phyloP scores from a whole-genome alignment of 805 yeast genomes.

The Candida sphagnicola region DNA sequence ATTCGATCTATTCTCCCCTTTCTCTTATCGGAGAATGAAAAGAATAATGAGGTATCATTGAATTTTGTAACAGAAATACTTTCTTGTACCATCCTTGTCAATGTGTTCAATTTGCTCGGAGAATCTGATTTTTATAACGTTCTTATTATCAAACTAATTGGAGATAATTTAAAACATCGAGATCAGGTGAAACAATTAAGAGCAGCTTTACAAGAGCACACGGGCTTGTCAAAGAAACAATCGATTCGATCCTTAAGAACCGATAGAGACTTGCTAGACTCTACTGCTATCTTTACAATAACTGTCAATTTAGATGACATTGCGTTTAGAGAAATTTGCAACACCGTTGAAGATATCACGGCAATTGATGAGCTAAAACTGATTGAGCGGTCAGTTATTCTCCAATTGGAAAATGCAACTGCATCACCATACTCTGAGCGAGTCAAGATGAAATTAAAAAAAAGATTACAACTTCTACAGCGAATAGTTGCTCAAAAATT shows the following conservation, averaged over 20 bases:
- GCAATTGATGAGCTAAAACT: conserved; percentile 45
- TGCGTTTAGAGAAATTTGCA: conserved; percentile 13
- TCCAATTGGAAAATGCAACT: conserved; percentile 39
- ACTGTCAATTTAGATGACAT: conserved; percentile 13
- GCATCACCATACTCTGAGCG: conserved; percentile 1
- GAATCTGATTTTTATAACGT: conserved; percentile 81
- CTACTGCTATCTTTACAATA: conserved; percentile 7
- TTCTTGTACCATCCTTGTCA: conserved; percentile 43
- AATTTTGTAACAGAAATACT: conserved; percentile 61
- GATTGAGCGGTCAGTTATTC: conserved; percentile 41
- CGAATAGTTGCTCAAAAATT: not conserved
- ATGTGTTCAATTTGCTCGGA: conserved; percentile 52
- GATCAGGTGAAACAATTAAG: conserved; percentile 70
- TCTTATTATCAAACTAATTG: conserved; percentile 52
- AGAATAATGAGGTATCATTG: conserved; percentile 44
- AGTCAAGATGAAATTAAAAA: conserved; percentile 3
- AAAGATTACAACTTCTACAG: not conserved
- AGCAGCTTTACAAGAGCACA: conserved; percentile 65
- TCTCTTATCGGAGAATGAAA: conserved; percentile 45
- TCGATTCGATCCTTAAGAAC: conserved; percentile 4
- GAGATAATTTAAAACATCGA: conserved; percentile 65
- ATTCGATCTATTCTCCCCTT: conserved; percentile 44
- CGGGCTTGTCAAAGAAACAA: conserved; percentile 15
- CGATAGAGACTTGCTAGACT: conserved; percentile 1
- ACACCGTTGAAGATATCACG: conserved; percentile 7